Evolutionary conservation across 768 basidiomycete genomes (phyloP), one percentile per base, ranked within the genome.

Genomic region (Coprinopsis strossmayeri): DNA sequence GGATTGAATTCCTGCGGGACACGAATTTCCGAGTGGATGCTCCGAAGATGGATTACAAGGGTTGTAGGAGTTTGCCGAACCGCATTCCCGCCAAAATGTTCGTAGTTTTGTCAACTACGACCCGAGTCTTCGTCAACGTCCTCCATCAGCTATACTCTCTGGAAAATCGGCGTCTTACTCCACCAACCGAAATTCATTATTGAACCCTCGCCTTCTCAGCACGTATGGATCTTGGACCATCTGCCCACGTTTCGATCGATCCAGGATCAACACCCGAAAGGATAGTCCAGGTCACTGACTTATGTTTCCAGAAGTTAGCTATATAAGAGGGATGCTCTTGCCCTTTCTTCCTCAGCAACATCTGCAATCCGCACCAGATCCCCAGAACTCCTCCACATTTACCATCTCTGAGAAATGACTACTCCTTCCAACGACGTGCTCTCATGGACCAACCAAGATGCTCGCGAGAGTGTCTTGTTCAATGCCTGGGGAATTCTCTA

Each of bases 371-470:
- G 34, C 50, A 51, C 26, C 42, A 39, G 40, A 34, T 25, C 26
- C 45, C 21, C 50, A 51, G 42, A 35, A 38, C 34, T 35, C 34
- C 56, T 54, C 53, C 44, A 49, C 59, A 60, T 57, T 24, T 21
- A 49, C 43, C 41, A 49, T 51, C 50, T 42, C 53, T 53, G 58
- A 56, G 53, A 61, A 52, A 81, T 80, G 78, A 60, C 75, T 40
- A 66, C 73, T 57, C 60, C 73, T 49, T 69, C 77, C 49, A 77
- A 81, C 65, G 87, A 90, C 51, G 72, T 88, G 42, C 78, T 90
- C 63, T 87, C 82, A 46, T 92, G 89, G 89, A 91, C 89, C 39
- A 88, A 84, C 66, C 81, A 84, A 57, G 88, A 91, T 65, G 84
- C 87, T 57, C 83, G 87, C 42, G 83, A 89, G 64, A 91, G 90